Evolutionary conservation across 768 basidiomycete species (phyloP), one percentile per base, ranked within the genome.

Genomic region (Cyclocybe aegerita): DNA sequence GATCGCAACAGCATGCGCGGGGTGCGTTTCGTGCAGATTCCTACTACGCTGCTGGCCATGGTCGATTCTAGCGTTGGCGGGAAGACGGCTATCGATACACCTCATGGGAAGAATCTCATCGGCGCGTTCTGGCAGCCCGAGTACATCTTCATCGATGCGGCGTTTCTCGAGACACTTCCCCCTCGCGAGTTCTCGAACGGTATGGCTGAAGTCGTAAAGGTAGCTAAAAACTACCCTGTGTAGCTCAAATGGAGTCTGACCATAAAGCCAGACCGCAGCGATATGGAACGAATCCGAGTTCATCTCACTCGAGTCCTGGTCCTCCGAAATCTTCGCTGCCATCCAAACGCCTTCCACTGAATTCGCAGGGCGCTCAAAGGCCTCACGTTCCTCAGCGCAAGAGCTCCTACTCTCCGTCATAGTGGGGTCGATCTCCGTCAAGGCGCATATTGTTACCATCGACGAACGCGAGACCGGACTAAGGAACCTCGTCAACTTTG

Each of bases 51-150:
- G 1, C 80, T 99, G 51, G 93, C 95, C 5, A 99, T 99, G 97
- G 97, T 99, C 16, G 97, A 99, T 70, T 98, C 95, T 0, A 87
- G 92, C 53, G 86, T 99, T 39, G 97, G 97, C 4, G 96, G 97
- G 33, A 99, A 98, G 77, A 99, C 97, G 0, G 96, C 97, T n/a
- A 94, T 98, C 54, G 97, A 99, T 65, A 98, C 96, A 0, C 93
- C 93, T 2, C 91, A 93, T 56, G 97, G 97, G 48, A 99, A 99
- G 75, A 99, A 99, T 70, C 81, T 98, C 57, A 93, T 99, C 58
- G 97, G 97, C 51, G 90, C 96, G 4, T 99, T 98, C 76, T 94
- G 93, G 92, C 96, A 98, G 69, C 97, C 97, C 0, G 83, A 90
- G 60, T 98, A 88, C 74, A 88, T 98, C 64, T 99, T 99, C 71